Percentiles rank a stretch among this genome's conserved stretches.
Conservation (phyloP, 495 filamentous ascomycete genomes). For the Penicillium parvum region DNA sequence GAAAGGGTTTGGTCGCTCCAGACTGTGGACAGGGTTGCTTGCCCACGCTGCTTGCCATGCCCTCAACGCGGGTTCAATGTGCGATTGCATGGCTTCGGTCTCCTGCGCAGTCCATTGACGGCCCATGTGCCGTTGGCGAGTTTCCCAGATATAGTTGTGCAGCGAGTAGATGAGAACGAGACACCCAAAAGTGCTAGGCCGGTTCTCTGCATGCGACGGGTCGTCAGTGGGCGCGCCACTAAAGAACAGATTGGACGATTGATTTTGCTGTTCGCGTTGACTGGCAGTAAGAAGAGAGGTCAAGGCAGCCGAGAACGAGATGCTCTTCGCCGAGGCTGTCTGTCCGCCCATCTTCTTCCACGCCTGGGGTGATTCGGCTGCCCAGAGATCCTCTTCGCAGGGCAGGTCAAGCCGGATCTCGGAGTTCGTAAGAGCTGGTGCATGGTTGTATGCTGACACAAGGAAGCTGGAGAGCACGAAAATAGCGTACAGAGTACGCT, state of each 20-base stretch:
- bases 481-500: conserved; percentile 87
- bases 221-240: conserved; percentile 22
- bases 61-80: conserved; percentile 89
- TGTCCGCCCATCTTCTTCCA: conserved; percentile 77
- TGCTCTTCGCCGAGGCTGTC: conserved; percentile 56
- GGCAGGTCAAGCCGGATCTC: conserved; percentile 89
- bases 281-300: conserved; percentile 75
- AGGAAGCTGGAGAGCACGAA: conserved; percentile 88
- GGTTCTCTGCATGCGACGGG: conserved; percentile 60
- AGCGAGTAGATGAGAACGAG: conserved; percentile 90
- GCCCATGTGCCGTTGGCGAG: conserved; percentile 82
- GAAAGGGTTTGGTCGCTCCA: conserved; percentile 85
- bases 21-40: conserved; percentile 77
- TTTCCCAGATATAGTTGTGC: conserved; percentile 99
- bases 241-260: conserved; percentile 46
- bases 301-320: conserved; percentile 70
- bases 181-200: conserved; percentile 92
- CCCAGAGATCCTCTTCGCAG: conserved; percentile 90
- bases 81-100: conserved; percentile 92
- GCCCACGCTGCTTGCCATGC: conserved; percentile 97
- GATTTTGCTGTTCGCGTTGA: conserved; percentile 60
- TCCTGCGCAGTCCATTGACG: conserved; percentile 88
- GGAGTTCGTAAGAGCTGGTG: conserved; percentile 87
- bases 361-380: conserved; percentile 70
- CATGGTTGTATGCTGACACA: conserved; percentile 88